Evolutionary conservation across 805 yeast genomes (phyloP), one percentile per base, ranked within the genome.

Genomic region (Metschnikowia continentalis): DNA sequence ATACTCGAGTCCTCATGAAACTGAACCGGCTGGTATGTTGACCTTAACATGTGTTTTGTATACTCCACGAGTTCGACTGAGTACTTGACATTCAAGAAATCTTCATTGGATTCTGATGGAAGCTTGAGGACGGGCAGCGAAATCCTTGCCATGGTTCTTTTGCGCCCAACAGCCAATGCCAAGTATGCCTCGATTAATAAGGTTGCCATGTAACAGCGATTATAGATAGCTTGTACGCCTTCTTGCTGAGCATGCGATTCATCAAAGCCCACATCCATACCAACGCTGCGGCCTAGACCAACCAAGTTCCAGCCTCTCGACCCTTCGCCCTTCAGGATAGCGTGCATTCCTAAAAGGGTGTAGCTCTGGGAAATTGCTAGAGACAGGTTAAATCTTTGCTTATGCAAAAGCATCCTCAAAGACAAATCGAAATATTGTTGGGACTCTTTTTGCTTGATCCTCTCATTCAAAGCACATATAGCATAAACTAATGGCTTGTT

Each of bases 221-320:
- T 52, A 2, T 49, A 26, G 6, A 32, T 33, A 6, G 38, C 38
- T 30, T 23, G 22, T 7, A 32, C 22, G 23, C 6, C 47, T 13
- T 41, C 42, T 11, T 46, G 49, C 6, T 49, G 50, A 6, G 43
- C 52, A 39, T 46, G 49, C 19, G 44, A 35, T 47, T 46, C 42
- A 35, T 58, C 59, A 26, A 54, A 56, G 19, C 61, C 61, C 11
- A 58, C 47, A 15, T 58, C 60, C 8, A 40, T 46, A 14, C 58
- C 61, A 4, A 54, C 49, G 6, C 59, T 53, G 30, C 55, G 46
- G 3, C 54, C 61, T 11, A 58, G 47, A 3, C 59, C 60, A 10
- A 54, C 46, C 14, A 56, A 46, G 19, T 54, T 32, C 61, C 61
- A 58, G 5, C 59, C 58, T 22, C 55, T 56, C 14, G 53, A 50